Conservation (phyloP, 75 land plant genomes). For the Cunninghamia lanceolata region DNA sequence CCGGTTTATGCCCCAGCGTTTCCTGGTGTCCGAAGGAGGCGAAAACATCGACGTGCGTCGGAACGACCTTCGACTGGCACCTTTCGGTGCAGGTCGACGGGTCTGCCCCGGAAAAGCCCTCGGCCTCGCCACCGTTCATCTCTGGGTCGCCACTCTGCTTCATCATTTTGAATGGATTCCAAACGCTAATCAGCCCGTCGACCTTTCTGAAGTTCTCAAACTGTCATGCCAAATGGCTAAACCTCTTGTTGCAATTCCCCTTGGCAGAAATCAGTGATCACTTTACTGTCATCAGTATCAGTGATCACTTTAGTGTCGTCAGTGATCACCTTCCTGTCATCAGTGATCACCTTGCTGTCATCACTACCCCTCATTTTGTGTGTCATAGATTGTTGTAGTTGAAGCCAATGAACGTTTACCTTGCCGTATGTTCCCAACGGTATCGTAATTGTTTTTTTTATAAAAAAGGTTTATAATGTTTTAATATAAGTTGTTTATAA, state of each 20-base stretch:
- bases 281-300: too few relatives aligned
- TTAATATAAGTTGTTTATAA: too few relatives aligned
- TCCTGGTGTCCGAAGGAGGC: constrained; percentile 22
- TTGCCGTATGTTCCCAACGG: too few relatives aligned
- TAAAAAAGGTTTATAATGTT: too few relatives aligned
- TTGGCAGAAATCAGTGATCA: too few relatives aligned
- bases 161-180: constrained; percentile 25
- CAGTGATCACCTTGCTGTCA: too few relatives aligned
- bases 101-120: constrained; percentile 51
- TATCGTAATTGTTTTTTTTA: too few relatives aligned
- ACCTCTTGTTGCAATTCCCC: constrained; percentile 26
- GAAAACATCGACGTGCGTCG: constrained; percentile 26
- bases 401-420: too few relatives aligned
- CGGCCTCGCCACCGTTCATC: constrained; percentile 44
- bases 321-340: too few relatives aligned
- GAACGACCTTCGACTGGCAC: constrained; percentile 46
- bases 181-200: constrained; percentile 14
- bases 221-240: constrained; percentile 49
- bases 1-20: constrained; percentile 54
- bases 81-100: constrained; percentile 59
- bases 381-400: too few relatives aligned
- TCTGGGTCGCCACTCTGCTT: constrained; percentile 46
- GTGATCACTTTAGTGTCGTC: too few relatives aligned
- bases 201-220: constrained; percentile 43
- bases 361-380: too few relatives aligned